A percentile compares a stretch with the other conserved stretches of the same genome.
Evolutionary conservation across 257 asterid species (phyloP).

Genomic region (Solanum bukasovii): DNA sequence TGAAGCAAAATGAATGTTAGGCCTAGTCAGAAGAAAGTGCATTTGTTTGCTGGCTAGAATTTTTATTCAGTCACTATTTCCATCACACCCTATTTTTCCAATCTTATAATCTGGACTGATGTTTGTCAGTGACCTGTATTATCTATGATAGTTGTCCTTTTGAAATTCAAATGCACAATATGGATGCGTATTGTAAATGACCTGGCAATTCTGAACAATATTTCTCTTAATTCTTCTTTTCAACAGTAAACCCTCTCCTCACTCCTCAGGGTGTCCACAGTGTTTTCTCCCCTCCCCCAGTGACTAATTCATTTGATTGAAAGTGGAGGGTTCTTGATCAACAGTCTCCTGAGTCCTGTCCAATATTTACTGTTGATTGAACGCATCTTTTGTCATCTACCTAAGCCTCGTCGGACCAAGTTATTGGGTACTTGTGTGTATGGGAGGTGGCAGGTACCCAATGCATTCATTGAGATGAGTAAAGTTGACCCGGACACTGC

Average conservation of each 20-base stretch:
- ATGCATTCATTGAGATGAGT: neutral
- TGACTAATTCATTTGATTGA: neutral
- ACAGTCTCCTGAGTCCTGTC: neutral
- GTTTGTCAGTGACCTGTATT: neutral
- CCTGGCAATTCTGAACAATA: neutral
- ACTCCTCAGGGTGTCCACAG: neutral
- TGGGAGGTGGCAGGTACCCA: neutral
- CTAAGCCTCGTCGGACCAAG: neutral
- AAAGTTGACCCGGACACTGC: neutral
- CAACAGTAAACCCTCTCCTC: neutral
- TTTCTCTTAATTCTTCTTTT: neutral
- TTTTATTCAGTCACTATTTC: neutral
- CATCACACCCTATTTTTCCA: neutral
- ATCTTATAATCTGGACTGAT: neutral
- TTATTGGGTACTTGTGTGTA: neutral
- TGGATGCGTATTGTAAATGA: neutral
- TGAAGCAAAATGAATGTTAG: neutral
- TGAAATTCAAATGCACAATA: neutral
- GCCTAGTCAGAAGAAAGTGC: neutral
- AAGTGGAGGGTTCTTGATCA: neutral
- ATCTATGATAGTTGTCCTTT: neutral
- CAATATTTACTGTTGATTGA: neutral
- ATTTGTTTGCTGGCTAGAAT: neutral
- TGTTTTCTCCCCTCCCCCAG: neutral
- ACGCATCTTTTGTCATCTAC: neutral